Percentiles rank a stretch among this genome's conserved stretches.
phyloP scores from a whole-genome alignment of 2,329 filamentous ascomycete genomes.

The Monosporascus sp. region DNA sequence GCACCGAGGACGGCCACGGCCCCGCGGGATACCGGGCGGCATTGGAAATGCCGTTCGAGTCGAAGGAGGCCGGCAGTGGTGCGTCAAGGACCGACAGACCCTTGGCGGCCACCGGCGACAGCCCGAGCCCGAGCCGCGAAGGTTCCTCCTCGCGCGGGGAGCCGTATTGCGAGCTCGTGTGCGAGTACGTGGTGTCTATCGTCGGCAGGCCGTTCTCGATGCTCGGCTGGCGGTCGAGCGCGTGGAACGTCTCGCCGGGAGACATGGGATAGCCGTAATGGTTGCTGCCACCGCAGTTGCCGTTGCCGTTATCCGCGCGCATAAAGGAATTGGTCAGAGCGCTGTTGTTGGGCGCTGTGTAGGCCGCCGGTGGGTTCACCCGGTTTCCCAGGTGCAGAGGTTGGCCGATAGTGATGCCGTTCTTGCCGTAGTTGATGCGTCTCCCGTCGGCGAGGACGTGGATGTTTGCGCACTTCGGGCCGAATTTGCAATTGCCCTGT shows the following conservation, averaged over 20 bases:
- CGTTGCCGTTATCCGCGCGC: conserved; percentile 46
- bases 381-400: conserved; percentile 60
- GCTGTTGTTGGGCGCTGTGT: conserved; percentile 56
- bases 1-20: conserved; percentile 87
- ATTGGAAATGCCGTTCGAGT: conserved; percentile 91
- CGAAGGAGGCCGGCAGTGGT: conserved; percentile 88
- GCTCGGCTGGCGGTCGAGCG: conserved; percentile 43
- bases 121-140: conserved; percentile 59
- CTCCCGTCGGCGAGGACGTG: conserved; percentile 92
- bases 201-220: conserved; percentile 52
- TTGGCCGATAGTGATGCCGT: conserved; percentile 59
- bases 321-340: conserved; percentile 71
- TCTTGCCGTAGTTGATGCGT: conserved; percentile 76
- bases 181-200: conserved; percentile 55
- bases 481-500: conserved; percentile 98
- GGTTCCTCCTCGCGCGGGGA: conserved; percentile 70
- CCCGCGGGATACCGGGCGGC: conserved; percentile 74
- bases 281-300: conserved; percentile 39
- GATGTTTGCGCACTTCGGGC: conserved; percentile 93
- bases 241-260: conserved; percentile 36
- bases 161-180: conserved; percentile 62
- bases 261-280: conserved; percentile 34
- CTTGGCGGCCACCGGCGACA: conserved; percentile 69
- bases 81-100: conserved; percentile 88
- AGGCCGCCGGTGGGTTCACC: conserved; percentile 55